Percentiles rank a stretch among this genome's conserved stretches.
Conservation (phyloP, 371 early-diverging fungal species). For the Funneliformis caledonium region DNA sequence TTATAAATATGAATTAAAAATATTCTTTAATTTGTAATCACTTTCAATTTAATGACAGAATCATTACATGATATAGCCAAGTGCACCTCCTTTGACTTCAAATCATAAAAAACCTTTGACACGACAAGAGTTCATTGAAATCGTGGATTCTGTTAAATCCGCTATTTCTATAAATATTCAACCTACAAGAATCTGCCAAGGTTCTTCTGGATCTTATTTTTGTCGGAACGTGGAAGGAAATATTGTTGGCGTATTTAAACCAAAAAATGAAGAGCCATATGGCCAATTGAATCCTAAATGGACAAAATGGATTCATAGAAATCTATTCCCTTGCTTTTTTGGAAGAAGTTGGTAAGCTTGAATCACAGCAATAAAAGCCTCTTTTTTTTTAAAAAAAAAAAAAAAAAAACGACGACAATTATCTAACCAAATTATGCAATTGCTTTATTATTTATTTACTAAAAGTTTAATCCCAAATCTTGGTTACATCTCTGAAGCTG, state of each 20-base stretch:
- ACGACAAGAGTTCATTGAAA: constrained; percentile 56
- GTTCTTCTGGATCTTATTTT: constrained; percentile 92
- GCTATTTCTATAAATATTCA: constrained; percentile 75
- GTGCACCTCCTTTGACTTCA: constrained; percentile 43
- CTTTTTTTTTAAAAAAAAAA: not conserved
- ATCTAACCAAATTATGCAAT: no score
- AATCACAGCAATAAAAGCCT: not conserved
- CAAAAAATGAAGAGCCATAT: constrained; percentile 95
- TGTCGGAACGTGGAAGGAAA: constrained; percentile 71
- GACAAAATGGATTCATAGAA: constrained; percentile 92
- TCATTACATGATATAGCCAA: constrained; percentile 42
- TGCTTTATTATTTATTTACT: not conserved
- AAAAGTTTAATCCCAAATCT: constrained; percentile 79
- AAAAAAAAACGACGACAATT: not conserved
- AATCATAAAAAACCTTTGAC: constrained; percentile 55
- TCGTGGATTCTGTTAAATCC: constrained; percentile 70
- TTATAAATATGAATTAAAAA: not conserved
- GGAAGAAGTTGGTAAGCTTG: constrained; percentile 74
- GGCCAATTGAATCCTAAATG: constrained; percentile 91
- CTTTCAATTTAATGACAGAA: not conserved
- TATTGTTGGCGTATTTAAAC: constrained; percentile 91
- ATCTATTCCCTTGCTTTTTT: constrained; percentile 88
- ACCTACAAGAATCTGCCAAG: constrained; percentile 74
- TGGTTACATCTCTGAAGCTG: constrained; percentile 89
- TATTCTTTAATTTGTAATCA: not conserved